phyloP scores from a whole-genome alignment of 1,284 basidiomycete genomes.

The Tylopilus sp. region DNA sequence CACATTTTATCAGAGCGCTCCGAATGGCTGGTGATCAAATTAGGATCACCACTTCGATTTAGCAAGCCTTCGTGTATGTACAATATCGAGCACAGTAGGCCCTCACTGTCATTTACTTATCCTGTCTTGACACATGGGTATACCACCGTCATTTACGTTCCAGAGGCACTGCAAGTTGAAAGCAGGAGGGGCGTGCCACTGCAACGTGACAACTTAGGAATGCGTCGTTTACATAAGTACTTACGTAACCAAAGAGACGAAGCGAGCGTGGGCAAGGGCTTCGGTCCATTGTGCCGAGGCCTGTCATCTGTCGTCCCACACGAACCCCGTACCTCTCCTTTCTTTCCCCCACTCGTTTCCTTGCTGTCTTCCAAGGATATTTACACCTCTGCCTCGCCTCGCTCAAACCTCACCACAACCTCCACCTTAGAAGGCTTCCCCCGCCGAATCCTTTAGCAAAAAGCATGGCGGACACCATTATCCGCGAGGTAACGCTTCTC shows the following conservation, averaged over 20 bases:
- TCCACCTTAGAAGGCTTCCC: slow-evolving; percentile 11
- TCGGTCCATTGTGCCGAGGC: too few species aligned
- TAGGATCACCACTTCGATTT: slow-evolving; percentile 15
- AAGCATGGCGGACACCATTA: slow-evolving; percentile 27
- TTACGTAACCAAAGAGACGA: too few species aligned
- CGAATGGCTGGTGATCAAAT: slow-evolving; percentile 40
- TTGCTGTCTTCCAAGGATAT: too few species aligned
- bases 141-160: slow-evolving; percentile 11
- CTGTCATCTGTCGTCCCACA: too few species aligned
- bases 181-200: too few species aligned
- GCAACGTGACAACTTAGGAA: too few species aligned
- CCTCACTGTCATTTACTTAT: slow-evolving; percentile 2
- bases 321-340: too few species aligned
- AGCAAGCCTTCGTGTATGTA: slow-evolving; percentile 6
- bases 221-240: too few species aligned
- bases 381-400: too few species aligned
- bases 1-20: slow-evolving; percentile 38
- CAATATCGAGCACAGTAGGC: not conserved
- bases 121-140: not conserved
- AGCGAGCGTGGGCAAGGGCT: too few species aligned
- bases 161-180: too few species aligned
- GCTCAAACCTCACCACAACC: slow-evolving; percentile 17
- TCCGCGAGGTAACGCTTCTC: slow-evolving; percentile 27
- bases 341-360: too few species aligned
- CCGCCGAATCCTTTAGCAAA: slow-evolving; percentile 1